phyloP scores from a whole-genome alignment of 805 yeast genomes.

The Barnettozyma pratensis region DNA sequence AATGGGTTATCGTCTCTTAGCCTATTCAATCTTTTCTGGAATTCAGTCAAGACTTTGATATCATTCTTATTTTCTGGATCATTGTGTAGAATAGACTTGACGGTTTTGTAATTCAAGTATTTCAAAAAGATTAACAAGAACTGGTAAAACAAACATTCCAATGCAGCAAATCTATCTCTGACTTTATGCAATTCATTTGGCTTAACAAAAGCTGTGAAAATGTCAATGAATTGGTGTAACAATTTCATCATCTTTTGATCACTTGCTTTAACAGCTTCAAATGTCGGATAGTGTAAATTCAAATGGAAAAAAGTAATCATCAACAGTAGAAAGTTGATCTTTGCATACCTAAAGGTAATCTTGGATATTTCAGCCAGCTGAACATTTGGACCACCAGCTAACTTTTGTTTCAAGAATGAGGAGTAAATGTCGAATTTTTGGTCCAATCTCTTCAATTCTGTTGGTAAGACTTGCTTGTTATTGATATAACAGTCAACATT shows the following conservation, averaged over 20 bases:
- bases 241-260: constrained; percentile 11
- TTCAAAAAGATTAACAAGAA: constrained; percentile 18
- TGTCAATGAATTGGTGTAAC: constrained; percentile 1
- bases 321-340: constrained; percentile 6
- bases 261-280: constrained; percentile 12
- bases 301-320: constrained; percentile 13
- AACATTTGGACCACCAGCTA: neutral
- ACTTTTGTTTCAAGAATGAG: constrained; percentile 2
- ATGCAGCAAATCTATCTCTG: constrained; percentile 11
- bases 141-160: constrained; percentile 21
- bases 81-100: constrained; percentile 4
- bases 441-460: constrained; percentile 11
- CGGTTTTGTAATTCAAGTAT: constrained; percentile 18
- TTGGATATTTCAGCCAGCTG: neutral
- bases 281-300: constrained; percentile 13
- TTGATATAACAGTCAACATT: constrained; percentile 11
- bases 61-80: constrained; percentile 2
- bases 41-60: neutral
- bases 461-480: constrained; percentile 1
- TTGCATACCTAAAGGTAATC: neutral
- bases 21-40: constrained; percentile 6
- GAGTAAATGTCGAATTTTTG: constrained; percentile 12
- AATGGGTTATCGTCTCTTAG: constrained; percentile 1
- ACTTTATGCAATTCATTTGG: constrained; percentile 2
- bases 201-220: constrained; percentile 3